Percentiles rank a stretch among this genome's conserved stretches.
These are phyloP conservation scores for Rhododendron kiyosumense DNA, from an alignment of 148 eudicot genomes.

Conservation along the genomic window DNA sequence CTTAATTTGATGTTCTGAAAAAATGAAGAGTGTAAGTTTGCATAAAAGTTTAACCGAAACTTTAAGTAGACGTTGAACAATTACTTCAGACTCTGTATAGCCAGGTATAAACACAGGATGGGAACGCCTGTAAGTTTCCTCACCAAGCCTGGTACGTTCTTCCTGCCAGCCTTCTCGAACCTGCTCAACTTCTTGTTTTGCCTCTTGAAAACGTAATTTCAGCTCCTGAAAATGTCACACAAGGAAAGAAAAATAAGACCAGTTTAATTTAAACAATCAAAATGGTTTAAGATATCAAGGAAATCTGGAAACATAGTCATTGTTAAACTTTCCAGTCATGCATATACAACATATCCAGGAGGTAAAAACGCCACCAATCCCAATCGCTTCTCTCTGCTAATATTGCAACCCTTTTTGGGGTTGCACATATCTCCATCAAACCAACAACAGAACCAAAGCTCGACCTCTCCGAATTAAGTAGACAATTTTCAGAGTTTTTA, in stretches of 20 bases:
- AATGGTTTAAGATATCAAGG: neutral
- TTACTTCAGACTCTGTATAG: neutral
- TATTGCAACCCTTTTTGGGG: neutral
- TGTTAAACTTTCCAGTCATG: neutral
- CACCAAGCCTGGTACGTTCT: constrained; percentile 67
- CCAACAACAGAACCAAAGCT: neutral
- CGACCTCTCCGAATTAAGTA: neutral
- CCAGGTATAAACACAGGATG: neutral
- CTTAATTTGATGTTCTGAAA: constrained; percentile 59
- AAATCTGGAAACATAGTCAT: neutral
- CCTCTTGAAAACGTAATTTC: constrained; percentile 42
- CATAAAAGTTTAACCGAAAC: neutral
- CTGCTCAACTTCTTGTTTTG: constrained; percentile 46
- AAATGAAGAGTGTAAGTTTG: constrained; percentile 7
- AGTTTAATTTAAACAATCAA: neutral
- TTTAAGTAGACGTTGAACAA: neutral
- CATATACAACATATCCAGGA: neutral
- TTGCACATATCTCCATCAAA: neutral
- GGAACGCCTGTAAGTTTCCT: constrained; percentile 14
- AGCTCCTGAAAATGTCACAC: constrained; percentile 43
- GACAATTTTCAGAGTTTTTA: neutral
- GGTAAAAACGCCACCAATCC: neutral
- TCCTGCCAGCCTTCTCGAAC: constrained; percentile 61
- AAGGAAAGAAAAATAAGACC: neutral
- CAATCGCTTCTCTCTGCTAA: neutral